A percentile compares a stretch with the other conserved stretches of the same genome.
These are phyloP conservation scores for Cubamyces lactineus DNA, from an alignment of 768 basidiomycete species.

Conservation along the genomic window DNA sequence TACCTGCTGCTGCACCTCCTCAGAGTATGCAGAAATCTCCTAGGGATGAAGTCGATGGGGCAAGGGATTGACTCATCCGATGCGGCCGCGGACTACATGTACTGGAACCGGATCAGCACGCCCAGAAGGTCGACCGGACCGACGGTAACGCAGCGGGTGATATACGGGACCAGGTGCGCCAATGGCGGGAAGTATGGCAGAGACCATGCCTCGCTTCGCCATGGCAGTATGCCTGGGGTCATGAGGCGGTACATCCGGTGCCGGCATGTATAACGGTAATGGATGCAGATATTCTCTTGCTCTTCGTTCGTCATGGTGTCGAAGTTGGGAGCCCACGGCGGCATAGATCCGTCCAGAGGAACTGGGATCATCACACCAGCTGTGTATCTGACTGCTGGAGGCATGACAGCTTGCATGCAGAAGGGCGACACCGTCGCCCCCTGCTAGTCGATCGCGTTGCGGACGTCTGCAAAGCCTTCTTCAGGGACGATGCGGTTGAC, in stretches of 20 bases:
- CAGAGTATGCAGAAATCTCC: background rate
- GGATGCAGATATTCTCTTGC: background rate
- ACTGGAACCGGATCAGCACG: background rate
- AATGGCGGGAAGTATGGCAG: slow-evolving; percentile 4
- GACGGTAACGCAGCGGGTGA: slow-evolving; percentile 13
- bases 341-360: background rate
- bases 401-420: background rate
- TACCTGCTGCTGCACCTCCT: background rate
- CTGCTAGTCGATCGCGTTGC: slow-evolving; percentile 14
- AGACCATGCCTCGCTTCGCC: background rate
- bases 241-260: background rate
- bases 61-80: slow-evolving; percentile 4
- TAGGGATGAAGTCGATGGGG: slow-evolving; percentile 9
- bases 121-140: slow-evolving; percentile 4
- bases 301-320: slow-evolving; percentile 2
- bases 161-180: background rate
- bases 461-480: slow-evolving; percentile 1
- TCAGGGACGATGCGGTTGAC: slow-evolving; percentile 4
- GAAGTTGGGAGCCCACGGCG: slow-evolving; percentile 6
- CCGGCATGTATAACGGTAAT: slow-evolving; percentile 7
- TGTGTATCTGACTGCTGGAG: background rate
- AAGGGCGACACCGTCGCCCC: slow-evolving; percentile 7
- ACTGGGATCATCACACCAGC: background rate
- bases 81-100: slow-evolving; percentile 1
- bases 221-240: no score